A percentile compares a stretch with the other conserved stretches of the same genome.
phyloP scores from a whole-genome alignment of 1,139 yeast genomes.

The Suhomyces bribrorum region DNA sequence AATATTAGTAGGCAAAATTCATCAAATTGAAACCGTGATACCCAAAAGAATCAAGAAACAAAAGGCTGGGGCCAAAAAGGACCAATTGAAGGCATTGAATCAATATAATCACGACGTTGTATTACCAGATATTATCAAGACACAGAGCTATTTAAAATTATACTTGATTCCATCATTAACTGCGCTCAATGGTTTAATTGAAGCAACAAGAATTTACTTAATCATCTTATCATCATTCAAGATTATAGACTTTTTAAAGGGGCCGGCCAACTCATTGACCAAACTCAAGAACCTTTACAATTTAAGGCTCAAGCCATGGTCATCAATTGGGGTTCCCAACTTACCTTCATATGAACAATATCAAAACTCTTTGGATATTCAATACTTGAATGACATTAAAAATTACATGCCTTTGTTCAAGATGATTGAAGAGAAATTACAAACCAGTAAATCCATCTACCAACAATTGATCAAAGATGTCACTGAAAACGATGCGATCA shows the following conservation, averaged over 20 bases:
- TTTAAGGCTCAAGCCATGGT: constrained; percentile 79
- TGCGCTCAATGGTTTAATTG: constrained; percentile 37
- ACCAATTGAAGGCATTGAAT: constrained; percentile 28
- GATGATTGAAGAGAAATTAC: constrained; percentile 13
- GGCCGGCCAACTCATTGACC: constrained; percentile 41
- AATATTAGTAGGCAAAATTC: constrained; percentile 38
- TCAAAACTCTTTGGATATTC: constrained; percentile 19
- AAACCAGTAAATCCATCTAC: constrained; percentile 11
- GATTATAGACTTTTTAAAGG: constrained; percentile 31
- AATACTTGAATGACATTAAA: constrained; percentile 7
- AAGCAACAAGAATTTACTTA: constrained; percentile 24
- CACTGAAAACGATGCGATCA: constrained; percentile 13
- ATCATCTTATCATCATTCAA: constrained; percentile 26
- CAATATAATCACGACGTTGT: constrained; percentile 19
- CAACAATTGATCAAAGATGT: constrained; percentile 13
- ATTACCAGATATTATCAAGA: constrained; percentile 28
- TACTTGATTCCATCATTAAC: constrained; percentile 17
- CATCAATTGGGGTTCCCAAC: constrained; percentile 79
- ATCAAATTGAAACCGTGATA: constrained; percentile 32
- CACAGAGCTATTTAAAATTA: constrained; percentile 20
- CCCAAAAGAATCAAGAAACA: constrained; percentile 53
- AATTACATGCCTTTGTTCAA: constrained; percentile 13
- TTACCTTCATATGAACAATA: constrained; percentile 51
- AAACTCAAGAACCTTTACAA: constrained; percentile 55
- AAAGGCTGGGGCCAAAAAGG: constrained; percentile 46